Conservation (phyloP, 2,329 filamentous ascomycete genomes). For the Fusarium staphyleae region DNA sequence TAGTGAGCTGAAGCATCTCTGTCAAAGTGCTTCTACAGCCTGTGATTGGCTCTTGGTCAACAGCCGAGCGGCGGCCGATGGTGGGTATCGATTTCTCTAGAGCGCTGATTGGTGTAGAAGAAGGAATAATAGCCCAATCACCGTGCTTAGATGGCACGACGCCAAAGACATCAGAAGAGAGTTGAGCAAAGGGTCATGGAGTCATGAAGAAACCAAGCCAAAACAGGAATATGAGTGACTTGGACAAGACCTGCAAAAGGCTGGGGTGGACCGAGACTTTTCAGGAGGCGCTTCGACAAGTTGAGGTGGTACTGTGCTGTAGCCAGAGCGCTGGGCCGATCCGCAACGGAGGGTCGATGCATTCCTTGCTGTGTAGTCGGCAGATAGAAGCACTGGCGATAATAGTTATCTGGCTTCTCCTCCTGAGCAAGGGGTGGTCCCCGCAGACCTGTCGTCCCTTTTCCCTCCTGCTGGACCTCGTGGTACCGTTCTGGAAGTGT, state of each 20-base stretch:
- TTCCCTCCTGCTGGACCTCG: slow-evolving; percentile 24
- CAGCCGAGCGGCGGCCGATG: not conserved
- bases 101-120: slow-evolving; percentile 29
- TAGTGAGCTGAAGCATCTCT: slow-evolving; percentile 47
- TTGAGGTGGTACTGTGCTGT: slow-evolving; percentile 4
- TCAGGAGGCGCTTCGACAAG: slow-evolving; percentile 35
- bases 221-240: slow-evolving; percentile 40
- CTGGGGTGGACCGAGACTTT: slow-evolving; percentile 7
- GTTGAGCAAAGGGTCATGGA: slow-evolving; percentile 34
- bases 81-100: slow-evolving; percentile 16
- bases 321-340: slow-evolving; percentile 30
- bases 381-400: slow-evolving; percentile 15
- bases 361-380: slow-evolving; percentile 29
- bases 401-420: slow-evolving; percentile 10
- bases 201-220: slow-evolving; percentile 35
- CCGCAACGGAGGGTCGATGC: slow-evolving; percentile 21
- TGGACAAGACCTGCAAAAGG: slow-evolving; percentile 23
- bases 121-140: slow-evolving; percentile 15
- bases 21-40: slow-evolving; percentile 39
- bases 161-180: slow-evolving; percentile 22
- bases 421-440: slow-evolving; percentile 17
- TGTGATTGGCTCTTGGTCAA: slow-evolving; percentile 42
- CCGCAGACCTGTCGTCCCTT: slow-evolving; percentile 11
- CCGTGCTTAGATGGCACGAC: slow-evolving; percentile 25
- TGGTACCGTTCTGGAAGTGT: slow-evolving; percentile 34